Evolutionary conservation across 495 filamentous ascomycete species (phyloP), one percentile per base, ranked within the genome.

Genomic region (Annulohypoxylon stygium): DNA sequence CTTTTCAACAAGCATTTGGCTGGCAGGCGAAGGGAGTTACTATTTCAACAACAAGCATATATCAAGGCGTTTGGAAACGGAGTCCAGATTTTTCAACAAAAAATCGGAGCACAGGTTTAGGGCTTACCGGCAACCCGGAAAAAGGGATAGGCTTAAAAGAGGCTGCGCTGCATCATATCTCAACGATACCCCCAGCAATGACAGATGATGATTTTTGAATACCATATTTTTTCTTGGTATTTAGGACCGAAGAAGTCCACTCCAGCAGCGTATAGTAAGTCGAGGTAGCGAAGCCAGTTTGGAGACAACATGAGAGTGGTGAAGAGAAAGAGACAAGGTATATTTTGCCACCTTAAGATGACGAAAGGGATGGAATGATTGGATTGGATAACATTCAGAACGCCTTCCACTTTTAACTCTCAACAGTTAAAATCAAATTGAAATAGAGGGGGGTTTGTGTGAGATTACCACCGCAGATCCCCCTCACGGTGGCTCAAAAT

Each of bases 1-100:
- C 74, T 78, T 76, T 79, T 79, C 78, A 79, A 79, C 78, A 79
- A 79, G 74, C 75, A 79, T 79, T 70, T 50, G 73, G 73, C 59
- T 43, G 60, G 58, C 25, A 67, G 76, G 67, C 58, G 63, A 63
- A 74, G 68, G 73, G 73, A 71, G 77, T 76, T 68, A 73, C 62
- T 45, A 75, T 73, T 79, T 77, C 77, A 79, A 79, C 77, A 79
- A 79, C 33, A 79, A 77, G 77, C 77, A 78, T 78, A 70, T 50
- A 66, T 51, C 61, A 67, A 75, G 76, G 76, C 76, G 76, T 79
- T 78, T 73, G 74, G 70, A 73, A 71, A 74, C 66, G 66, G 74
- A 61, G 66, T 67, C 70, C 57, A 73, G 67, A 70, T 75, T 78
- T 78, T 78, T 76, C 74, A 79, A 76, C 74, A 78, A 79, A 78